phyloP scores from a whole-genome alignment of 2,329 filamentous ascomycete species.

The Sarocladiaceae sp. region DNA sequence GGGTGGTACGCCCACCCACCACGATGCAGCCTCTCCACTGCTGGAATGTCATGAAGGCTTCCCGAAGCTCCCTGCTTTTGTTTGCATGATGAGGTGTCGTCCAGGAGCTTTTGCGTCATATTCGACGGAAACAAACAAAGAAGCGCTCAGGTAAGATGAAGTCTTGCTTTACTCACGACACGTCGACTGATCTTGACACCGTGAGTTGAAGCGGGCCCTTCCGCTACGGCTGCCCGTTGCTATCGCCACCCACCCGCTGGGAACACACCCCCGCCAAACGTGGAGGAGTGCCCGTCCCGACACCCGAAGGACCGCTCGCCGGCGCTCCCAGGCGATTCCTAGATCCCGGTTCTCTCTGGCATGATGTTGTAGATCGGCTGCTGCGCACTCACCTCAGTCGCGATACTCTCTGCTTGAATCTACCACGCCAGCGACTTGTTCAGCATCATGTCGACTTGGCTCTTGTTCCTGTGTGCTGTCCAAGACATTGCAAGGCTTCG shows the following conservation, averaged over 20 bases:
- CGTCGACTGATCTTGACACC: not conserved
- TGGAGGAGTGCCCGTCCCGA: constrained; percentile 11
- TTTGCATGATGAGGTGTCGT: not conserved
- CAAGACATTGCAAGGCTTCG: too few species aligned
- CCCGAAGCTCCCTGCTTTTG: not conserved
- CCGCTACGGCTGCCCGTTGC: too few species aligned
- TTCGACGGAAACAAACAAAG: too few species aligned
- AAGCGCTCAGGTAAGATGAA: too few species aligned
- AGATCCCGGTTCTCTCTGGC: not conserved
- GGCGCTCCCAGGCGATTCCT: not conserved
- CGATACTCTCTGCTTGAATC: too few species aligned
- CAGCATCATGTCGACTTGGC: too few species aligned
- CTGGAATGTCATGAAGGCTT: constrained; percentile 4
- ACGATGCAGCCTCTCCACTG: not conserved
- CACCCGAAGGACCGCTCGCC: constrained; percentile 12
- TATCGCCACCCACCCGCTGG: constrained; percentile 1
- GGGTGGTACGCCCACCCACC: not conserved
- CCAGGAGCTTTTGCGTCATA: too few species aligned
- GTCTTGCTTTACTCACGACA: not conserved
- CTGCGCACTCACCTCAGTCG: not conserved
- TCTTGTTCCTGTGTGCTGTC: too few species aligned
- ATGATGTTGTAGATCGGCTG: not conserved
- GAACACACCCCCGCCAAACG: not conserved
- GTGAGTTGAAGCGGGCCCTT: too few species aligned
- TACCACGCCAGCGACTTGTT: too few species aligned